A percentile compares a stretch with the other conserved stretches of the same genome.
Conservation (phyloP, 2,329 filamentous ascomycete genomes). For the Colletotrichum sidae region DNA sequence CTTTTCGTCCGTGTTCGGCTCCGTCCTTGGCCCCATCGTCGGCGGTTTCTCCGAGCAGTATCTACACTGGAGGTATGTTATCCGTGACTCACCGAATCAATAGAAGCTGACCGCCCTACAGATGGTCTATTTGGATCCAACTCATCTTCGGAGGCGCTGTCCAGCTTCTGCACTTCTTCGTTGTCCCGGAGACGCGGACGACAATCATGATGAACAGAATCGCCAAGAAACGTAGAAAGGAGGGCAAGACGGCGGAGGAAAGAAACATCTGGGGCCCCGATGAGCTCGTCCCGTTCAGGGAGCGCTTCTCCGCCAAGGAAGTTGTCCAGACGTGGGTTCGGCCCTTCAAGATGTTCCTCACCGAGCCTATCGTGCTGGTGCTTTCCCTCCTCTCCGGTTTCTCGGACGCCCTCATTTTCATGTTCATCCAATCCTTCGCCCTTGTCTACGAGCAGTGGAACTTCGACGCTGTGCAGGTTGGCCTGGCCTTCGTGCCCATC, state of each 20-base stretch:
- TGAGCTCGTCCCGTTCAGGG: conserved; percentile 72
- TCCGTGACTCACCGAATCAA: background rate
- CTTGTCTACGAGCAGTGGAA: conserved; percentile 77
- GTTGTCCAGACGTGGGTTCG: conserved; percentile 68
- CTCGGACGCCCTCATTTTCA: conserved; percentile 81
- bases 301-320: conserved; percentile 69
- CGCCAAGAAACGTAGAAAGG: conserved; percentile 78
- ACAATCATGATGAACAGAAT: conserved; percentile 84
- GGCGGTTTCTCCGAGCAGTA: conserved; percentile 79
- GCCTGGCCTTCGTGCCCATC: conserved; percentile 74
- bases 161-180: conserved; percentile 73
- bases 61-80: conserved; percentile 71
- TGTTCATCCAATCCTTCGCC: conserved; percentile 78
- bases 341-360: conserved; percentile 79
- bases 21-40: conserved; percentile 81
- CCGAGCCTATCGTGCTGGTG: conserved; percentile 78
- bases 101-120: conserved; percentile 37
- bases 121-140: conserved; percentile 84
- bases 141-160: conserved; percentile 80
- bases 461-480: conserved; percentile 67
- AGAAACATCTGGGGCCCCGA: conserved; percentile 77
- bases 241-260: conserved; percentile 55
- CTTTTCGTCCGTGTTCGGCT: conserved; percentile 83
- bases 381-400: conserved; percentile 79
- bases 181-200: conserved; percentile 82